Conservation (phyloP, 768 basidiomycete genomes). For the Mycena belliarum region DNA sequence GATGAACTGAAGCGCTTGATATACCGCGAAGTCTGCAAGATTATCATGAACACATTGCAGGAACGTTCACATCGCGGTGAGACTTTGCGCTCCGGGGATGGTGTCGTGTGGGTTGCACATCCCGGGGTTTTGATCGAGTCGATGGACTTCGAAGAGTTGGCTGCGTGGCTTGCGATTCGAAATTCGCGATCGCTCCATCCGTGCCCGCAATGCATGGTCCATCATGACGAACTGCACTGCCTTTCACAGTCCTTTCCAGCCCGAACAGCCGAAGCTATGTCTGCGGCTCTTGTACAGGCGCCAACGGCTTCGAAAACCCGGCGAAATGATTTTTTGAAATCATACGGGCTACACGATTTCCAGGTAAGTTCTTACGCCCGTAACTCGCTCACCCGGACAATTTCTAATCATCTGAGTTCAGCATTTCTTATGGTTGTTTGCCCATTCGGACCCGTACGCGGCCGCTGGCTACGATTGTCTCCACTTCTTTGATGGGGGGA, state of each 20-base stretch:
- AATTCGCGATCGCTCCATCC: conserved; percentile 1
- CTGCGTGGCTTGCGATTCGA: conserved; percentile 7
- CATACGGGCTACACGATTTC: conserved; percentile 15
- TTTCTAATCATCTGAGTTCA: not conserved
- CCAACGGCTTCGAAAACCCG: not conserved
- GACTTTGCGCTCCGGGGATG: not conserved
- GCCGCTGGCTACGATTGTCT: conserved; percentile 8
- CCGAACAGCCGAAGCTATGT: too few relatives aligned
- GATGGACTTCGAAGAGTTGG: conserved; percentile 15
- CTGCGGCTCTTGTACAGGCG: not conserved
- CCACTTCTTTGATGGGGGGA: conserved; percentile 10
- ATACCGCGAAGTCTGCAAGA: not conserved
- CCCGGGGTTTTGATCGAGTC: conserved; percentile 16
- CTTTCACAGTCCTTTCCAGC: too few relatives aligned
- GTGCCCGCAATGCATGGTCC: conserved; percentile 5
- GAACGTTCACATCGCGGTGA: not conserved
- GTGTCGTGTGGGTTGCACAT: not conserved
- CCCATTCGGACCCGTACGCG: conserved; percentile 5
- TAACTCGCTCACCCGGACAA: not conserved
- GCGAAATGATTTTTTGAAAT: conserved; percentile 5
- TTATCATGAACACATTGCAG: not conserved
- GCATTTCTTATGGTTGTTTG: conserved; percentile 12
- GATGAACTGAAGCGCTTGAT: not conserved
- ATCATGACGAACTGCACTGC: not conserved
- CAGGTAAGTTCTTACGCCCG: not conserved